Percentiles rank a stretch among this genome's conserved stretches.
These are phyloP conservation scores for Corymbia citriodora DNA, from an alignment of 441 rosid species.

Conservation along the genomic window DNA sequence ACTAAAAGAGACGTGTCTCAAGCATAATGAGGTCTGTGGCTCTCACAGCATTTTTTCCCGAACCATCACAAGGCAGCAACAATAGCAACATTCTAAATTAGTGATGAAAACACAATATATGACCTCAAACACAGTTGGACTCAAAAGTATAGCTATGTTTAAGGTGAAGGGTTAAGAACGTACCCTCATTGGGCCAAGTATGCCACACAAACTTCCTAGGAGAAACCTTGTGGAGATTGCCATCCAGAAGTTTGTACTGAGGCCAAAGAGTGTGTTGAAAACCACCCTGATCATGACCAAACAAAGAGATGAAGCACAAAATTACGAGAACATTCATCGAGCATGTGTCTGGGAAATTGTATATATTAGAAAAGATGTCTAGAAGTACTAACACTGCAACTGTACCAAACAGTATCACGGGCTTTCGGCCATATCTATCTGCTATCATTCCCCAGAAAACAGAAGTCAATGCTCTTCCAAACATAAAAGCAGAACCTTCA, in stretches of 20 bases:
- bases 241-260: constrained; percentile 11
- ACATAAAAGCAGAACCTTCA: constrained; percentile 17
- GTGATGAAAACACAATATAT: background rate
- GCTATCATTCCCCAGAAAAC: constrained; percentile 16
- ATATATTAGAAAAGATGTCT: background rate
- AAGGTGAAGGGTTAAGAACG: background rate
- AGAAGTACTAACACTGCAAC: constrained; percentile 3
- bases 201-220: constrained; percentile 2
- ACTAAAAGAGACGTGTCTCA: background rate
- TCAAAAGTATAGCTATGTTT: background rate
- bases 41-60: background rate
- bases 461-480: constrained; percentile 18
- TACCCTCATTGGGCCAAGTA: constrained; percentile 11
- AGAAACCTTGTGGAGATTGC: constrained; percentile 2
- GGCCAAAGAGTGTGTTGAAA: constrained; percentile 10
- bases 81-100: background rate
- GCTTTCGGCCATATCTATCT: constrained; percentile 17
- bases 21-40: background rate
- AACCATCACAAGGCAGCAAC: background rate
- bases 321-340: background rate
- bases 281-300: background rate
- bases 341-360: background rate
- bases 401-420: constrained; percentile 7
- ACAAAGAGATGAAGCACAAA: background rate
- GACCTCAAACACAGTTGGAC: background rate